A percentile compares a stretch with the other conserved stretches of the same genome.
phyloP scores from a whole-genome alignment of 352 stramenopile genomes.

The Globisporangium barbulae region DNA sequence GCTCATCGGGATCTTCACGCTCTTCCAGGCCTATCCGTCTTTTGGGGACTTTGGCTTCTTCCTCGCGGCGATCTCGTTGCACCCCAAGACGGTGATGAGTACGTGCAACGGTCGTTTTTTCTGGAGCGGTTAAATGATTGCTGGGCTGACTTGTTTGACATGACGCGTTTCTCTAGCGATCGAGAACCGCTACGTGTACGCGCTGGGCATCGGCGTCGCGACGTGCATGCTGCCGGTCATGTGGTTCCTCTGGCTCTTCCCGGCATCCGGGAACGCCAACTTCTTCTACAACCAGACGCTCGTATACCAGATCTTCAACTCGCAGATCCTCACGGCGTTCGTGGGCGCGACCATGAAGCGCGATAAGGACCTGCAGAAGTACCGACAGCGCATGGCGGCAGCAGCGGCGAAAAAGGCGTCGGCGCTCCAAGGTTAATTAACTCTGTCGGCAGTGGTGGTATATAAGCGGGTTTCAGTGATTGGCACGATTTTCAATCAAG shows the following conservation, averaged over 20 bases:
- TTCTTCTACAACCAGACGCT: constrained; percentile 90
- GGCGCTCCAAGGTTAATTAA: background rate
- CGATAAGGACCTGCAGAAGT: constrained; percentile 77
- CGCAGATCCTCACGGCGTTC: constrained; percentile 73
- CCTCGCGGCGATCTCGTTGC: constrained; percentile 53
- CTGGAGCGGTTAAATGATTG: background rate
- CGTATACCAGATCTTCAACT: constrained; percentile 84
- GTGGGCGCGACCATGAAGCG: constrained; percentile 77
- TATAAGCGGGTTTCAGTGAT: background rate
- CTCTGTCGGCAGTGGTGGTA: too few relatives aligned
- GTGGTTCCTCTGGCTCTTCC: constrained; percentile 87
- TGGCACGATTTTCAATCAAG: background rate
- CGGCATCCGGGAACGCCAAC: constrained; percentile 83
- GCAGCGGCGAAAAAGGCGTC: background rate
- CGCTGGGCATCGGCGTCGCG: constrained; percentile 57
- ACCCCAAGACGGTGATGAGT: constrained; percentile 82
- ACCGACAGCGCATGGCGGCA: constrained; percentile 23
- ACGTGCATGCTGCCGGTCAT: constrained; percentile 81
- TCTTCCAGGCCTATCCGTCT: constrained; percentile 79
- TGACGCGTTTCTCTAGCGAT: constrained; percentile 41
- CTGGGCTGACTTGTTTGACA: background rate
- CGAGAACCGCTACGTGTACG: constrained; percentile 73
- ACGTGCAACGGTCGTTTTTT: too few relatives aligned
- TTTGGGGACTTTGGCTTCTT: constrained; percentile 85
- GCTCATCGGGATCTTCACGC: constrained; percentile 66